phyloP scores from a whole-genome alignment of 305 asterid genomes.

The Solanum hybrid region DNA sequence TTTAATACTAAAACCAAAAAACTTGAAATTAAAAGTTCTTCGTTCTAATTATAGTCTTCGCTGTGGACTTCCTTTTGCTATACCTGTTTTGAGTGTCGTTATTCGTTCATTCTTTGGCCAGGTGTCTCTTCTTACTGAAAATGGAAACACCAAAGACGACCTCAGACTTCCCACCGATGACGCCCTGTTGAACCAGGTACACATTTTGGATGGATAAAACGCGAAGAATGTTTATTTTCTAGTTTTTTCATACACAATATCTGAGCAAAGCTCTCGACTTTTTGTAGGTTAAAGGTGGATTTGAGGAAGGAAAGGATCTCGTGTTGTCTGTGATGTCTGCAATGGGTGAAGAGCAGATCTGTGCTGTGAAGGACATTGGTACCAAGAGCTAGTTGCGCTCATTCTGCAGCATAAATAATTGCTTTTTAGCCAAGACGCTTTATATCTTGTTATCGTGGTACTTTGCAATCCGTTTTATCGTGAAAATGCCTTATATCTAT shows the following conservation, averaged over 20 bases:
- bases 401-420: slow-evolving; percentile 3
- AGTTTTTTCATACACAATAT: not conserved
- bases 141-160: slow-evolving; percentile 52
- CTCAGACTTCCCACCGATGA: slow-evolving; percentile 60
- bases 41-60: not conserved
- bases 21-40: not conserved
- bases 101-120: not conserved
- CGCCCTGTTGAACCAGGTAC: slow-evolving; percentile 41
- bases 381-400: not conserved
- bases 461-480: not conserved
- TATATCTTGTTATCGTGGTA: not conserved
- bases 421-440: not conserved
- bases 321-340: slow-evolving; percentile 47
- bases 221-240: not conserved
- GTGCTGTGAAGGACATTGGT: slow-evolving; percentile 46
- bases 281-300: slow-evolving; percentile 34
- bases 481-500: not conserved
- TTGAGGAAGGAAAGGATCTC: slow-evolving; percentile 50
- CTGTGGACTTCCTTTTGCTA: not conserved
- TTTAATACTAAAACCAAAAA: not conserved
- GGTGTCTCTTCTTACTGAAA: slow-evolving; percentile 62
- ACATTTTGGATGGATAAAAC: not conserved
- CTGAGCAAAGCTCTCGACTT: not conserved
- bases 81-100: not conserved
- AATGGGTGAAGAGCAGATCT: slow-evolving; percentile 60